phyloP scores from a whole-genome alignment of 2,329 filamentous ascomycete species.

The Botrytis galanthina region DNA sequence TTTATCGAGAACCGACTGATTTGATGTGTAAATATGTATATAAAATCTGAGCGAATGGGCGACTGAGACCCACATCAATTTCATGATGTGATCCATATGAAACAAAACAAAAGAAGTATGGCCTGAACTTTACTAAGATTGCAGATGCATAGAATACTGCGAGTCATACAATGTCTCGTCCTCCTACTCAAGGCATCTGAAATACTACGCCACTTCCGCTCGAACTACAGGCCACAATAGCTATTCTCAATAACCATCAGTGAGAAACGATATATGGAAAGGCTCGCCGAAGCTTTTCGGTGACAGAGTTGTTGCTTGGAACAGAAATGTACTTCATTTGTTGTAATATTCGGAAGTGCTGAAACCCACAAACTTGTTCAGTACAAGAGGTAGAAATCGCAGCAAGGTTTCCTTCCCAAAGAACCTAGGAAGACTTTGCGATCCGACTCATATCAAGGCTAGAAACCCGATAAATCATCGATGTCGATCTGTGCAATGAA shows the following conservation, averaged over 20 bases:
- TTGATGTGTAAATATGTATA: not conserved
- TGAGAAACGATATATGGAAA: not conserved
- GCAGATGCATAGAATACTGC: not conserved
- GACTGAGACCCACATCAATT: not conserved
- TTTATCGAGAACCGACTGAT: not conserved
- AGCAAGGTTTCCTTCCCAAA: not conserved
- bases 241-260: not conserved
- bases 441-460: not conserved
- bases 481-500: not conserved
- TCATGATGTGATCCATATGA: not conserved
- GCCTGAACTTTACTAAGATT: not conserved
- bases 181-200: not conserved
- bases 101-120: not conserved
- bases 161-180: constrained; percentile 7
- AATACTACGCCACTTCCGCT: not conserved
- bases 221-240: not conserved
- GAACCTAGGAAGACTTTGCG: not conserved
- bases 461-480: not conserved
- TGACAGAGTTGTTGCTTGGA: not conserved
- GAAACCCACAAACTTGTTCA: not conserved
- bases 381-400: not conserved
- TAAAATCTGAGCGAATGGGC: not conserved
- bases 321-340: not conserved
- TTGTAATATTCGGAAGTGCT: not conserved
- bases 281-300: too few relatives aligned